Percentiles rank a stretch among this genome's conserved stretches.
Evolutionary conservation across 2,329 filamentous ascomycete species (phyloP).

Genomic region (Ophiostoma ulmi): DNA sequence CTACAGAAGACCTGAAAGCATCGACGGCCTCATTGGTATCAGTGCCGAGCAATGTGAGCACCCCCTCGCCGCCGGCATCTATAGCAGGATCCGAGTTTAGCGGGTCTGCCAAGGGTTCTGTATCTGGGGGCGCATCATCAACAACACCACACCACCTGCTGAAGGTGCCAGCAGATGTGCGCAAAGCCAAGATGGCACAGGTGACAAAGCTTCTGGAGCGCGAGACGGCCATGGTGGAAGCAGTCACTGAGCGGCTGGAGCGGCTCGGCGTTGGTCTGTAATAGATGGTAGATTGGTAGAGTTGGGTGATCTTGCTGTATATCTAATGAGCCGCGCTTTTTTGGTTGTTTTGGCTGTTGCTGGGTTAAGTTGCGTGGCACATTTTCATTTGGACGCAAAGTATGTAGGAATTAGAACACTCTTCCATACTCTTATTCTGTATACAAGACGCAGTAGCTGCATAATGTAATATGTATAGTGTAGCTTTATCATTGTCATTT

Average conservation of each 20-base stretch:
- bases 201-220: conserved; percentile 60
- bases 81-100: neutral
- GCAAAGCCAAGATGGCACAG: conserved; percentile 58
- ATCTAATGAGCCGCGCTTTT: conserved; percentile 3
- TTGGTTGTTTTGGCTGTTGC: neutral
- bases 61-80: conserved; percentile 29
- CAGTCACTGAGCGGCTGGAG: conserved; percentile 58
- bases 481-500: conserved; percentile 11
- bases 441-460: neutral
- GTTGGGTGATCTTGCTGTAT: neutral
- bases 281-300: neutral
- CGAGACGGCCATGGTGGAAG: conserved; percentile 64
- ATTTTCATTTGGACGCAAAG: neutral
- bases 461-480: neutral
- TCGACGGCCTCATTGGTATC: conserved; percentile 21
- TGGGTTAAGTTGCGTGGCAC: conserved; percentile 1
- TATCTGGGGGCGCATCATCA: neutral
- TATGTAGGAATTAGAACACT: conserved; percentile 3
- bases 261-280: conserved; percentile 41
- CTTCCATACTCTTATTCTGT: neutral
- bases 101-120: neutral
- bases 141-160: conserved; percentile 38
- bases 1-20: neutral
- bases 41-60: conserved; percentile 19
- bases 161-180: conserved; percentile 55